Percentiles rank a stretch among this genome's conserved stretches.
Conservation (phyloP, 768 basidiomycete genomes). For the Tulasnella sp. region DNA sequence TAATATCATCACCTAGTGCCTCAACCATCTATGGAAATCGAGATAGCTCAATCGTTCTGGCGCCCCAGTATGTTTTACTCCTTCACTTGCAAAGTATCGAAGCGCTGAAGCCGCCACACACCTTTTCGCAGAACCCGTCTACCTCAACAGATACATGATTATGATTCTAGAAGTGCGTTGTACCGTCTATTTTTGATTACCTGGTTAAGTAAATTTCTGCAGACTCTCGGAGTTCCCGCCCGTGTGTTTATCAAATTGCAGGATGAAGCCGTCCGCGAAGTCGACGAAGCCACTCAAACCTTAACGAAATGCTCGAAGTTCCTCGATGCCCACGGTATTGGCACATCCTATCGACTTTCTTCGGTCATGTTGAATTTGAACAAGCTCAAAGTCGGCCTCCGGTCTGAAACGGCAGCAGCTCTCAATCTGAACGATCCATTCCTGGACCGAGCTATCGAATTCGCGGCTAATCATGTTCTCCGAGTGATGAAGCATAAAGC, state of each 20-base stretch:
- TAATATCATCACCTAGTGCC: constrained; percentile 25
- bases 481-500: constrained; percentile 57
- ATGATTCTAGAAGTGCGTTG: constrained; percentile 48
- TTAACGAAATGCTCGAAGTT: constrained; percentile 42
- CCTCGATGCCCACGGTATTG: constrained; percentile 52
- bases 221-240: constrained; percentile 46
- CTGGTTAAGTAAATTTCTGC: constrained; percentile 50
- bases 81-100: neutral
- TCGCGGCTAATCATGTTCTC: constrained; percentile 52
- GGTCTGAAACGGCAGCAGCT: constrained; percentile 22
- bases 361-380: constrained; percentile 46
- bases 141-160: constrained; percentile 43
- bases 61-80: constrained; percentile 40
- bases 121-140: constrained; percentile 17
- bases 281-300: constrained; percentile 38
- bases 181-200: neutral
- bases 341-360: constrained; percentile 47
- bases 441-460: constrained; percentile 46
- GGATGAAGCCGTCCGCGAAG: constrained; percentile 43
- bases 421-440: constrained; percentile 40
- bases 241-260: constrained; percentile 49
- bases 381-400: constrained; percentile 41
- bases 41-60: constrained; percentile 60
- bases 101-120: no score
- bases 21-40: constrained; percentile 41